Conservation (phyloP, 768 basidiomycete genomes). For the Grammothele lineata region DNA sequence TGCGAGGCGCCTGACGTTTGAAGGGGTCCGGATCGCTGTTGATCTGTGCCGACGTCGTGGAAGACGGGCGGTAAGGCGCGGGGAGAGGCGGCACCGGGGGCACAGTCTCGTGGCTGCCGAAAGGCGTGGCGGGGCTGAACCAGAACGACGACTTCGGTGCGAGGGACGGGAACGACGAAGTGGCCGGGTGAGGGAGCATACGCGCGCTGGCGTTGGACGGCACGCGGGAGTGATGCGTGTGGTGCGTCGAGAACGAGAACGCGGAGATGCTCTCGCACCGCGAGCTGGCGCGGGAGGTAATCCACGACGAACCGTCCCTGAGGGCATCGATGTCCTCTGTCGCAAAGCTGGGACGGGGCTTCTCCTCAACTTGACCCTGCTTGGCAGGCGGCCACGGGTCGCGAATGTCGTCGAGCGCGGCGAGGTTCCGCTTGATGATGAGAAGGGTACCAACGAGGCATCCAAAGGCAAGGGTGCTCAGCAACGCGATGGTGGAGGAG, state of each 20-base stretch:
- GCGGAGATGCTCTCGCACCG: conserved; percentile 57
- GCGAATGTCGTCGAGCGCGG: conserved; percentile 44
- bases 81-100: conserved; percentile 60
- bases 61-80: conserved; percentile 47
- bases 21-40: conserved; percentile 59
- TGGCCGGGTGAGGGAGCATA: conserved; percentile 28
- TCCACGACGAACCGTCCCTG: conserved; percentile 77
- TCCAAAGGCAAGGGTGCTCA: conserved; percentile 52
- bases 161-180: conserved; percentile 31
- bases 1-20: conserved; percentile 45
- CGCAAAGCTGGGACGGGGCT: conserved; percentile 58
- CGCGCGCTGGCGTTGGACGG: conserved; percentile 31
- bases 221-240: conserved; percentile 42
- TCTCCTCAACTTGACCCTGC: conserved; percentile 44
- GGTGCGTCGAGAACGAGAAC: conserved; percentile 72
- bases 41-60: conserved; percentile 36
- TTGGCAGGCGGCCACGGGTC: conserved; percentile 61
- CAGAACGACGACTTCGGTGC: conserved; percentile 55
- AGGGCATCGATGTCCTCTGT: conserved; percentile 72
- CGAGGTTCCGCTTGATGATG: conserved; percentile 61
- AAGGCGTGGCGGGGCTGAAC: conserved; percentile 47
- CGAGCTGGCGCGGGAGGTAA: conserved; percentile 59
- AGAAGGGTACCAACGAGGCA: conserved; percentile 60
- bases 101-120: conserved; percentile 35
- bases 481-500: conserved; percentile 44